Evolutionary conservation across 768 basidiomycete species (phyloP).

Genomic region (Coprinopsis sp.): DNA sequence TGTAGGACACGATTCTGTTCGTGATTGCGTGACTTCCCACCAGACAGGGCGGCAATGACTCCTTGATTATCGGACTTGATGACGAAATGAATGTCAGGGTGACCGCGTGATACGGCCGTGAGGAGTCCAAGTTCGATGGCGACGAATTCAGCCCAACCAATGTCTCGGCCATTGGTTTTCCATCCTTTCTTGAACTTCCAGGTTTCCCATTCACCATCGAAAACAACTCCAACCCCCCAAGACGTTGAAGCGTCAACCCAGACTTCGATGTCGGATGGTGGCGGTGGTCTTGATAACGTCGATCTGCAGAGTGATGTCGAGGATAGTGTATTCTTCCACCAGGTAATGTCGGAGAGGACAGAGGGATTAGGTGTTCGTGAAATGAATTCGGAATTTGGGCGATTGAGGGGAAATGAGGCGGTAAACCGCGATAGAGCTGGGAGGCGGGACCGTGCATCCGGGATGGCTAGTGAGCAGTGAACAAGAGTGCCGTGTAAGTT

Average conservation of each 20-base stretch:
- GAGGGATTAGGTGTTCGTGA: conserved; percentile 10
- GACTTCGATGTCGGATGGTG: conserved; percentile 14
- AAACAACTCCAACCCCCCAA: conserved; percentile 34
- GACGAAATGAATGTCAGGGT: conserved; percentile 19
- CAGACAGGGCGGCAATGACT: conserved; percentile 24
- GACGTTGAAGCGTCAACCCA: conserved; percentile 34
- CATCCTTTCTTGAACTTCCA: conserved; percentile 16
- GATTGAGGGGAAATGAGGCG: conserved; percentile 18
- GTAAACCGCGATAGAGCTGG: conserved; percentile 24
- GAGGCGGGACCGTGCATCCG: conserved; percentile 23
- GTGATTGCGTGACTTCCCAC: conserved; percentile 15
- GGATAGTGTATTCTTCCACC: conserved; percentile 24
- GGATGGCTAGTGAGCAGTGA: conserved; percentile 30
- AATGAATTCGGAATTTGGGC: conserved; percentile 10
- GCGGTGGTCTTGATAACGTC: conserved; percentile 7
- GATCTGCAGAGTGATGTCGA: conserved; percentile 4
- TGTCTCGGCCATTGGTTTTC: conserved; percentile 15
- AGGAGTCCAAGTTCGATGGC: conserved; percentile 21
- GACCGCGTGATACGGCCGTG: background rate
- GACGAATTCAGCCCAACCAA: conserved; percentile 23
- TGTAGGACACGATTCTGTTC: conserved; percentile 15
- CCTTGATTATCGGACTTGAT: conserved; percentile 33
- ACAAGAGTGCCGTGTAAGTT: conserved; percentile 30
- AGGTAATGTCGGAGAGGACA: conserved; percentile 23
- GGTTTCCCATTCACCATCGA: conserved; percentile 23